Evolutionary conservation across 1,139 yeast genomes (phyloP).

Genomic region (Debaryomycetaceae sp.): DNA sequence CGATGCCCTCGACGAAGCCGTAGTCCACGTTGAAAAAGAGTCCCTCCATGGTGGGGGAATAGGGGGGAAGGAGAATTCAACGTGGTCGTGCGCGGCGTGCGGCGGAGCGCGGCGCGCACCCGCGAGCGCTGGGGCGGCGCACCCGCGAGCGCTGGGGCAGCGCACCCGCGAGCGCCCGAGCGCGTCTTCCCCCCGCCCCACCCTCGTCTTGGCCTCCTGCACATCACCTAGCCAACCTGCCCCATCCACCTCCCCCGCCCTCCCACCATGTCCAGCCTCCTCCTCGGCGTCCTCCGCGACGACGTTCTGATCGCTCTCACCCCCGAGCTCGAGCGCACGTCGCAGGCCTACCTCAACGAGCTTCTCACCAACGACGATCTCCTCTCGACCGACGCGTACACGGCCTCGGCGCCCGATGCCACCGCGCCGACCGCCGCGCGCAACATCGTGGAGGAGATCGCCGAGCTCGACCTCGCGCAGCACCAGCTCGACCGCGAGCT

Average conservation of each 20-base stretch:
- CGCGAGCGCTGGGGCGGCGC: no score
- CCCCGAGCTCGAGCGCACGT: slow-evolving; percentile 11
- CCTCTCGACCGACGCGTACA: slow-evolving; percentile 37
- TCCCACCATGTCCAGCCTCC: slow-evolving; percentile 8
- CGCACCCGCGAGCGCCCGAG: no score
- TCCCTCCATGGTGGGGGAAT: slow-evolving; percentile 61
- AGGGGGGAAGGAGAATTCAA: not conserved
- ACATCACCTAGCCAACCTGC: no score
- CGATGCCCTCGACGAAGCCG: slow-evolving; percentile 92
- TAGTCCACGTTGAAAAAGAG: slow-evolving; percentile 79
- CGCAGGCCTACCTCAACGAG: slow-evolving; percentile 20
- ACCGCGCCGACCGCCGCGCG: slow-evolving; percentile 20
- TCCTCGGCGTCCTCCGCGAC: slow-evolving; percentile 19
- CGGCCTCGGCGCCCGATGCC: not conserved
- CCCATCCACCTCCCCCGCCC: not conserved
- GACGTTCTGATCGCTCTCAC: slow-evolving; percentile 19
- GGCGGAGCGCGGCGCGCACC: not conserved
- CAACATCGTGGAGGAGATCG: slow-evolving; percentile 36
- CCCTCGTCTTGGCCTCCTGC: no score
- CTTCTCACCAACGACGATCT: slow-evolving; percentile 39
- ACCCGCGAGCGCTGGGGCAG: no score
- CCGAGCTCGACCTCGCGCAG: slow-evolving; percentile 37
- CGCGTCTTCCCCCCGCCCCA: no score
- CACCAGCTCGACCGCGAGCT: slow-evolving; percentile 28
- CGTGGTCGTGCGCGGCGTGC: slow-evolving; percentile 2